A percentile compares a stretch with the other conserved stretches of the same genome.
These are phyloP conservation scores for Gymnopus androsaceus DNA, from an alignment of 1,284 basidiomycete species.

Conservation along the genomic window DNA sequence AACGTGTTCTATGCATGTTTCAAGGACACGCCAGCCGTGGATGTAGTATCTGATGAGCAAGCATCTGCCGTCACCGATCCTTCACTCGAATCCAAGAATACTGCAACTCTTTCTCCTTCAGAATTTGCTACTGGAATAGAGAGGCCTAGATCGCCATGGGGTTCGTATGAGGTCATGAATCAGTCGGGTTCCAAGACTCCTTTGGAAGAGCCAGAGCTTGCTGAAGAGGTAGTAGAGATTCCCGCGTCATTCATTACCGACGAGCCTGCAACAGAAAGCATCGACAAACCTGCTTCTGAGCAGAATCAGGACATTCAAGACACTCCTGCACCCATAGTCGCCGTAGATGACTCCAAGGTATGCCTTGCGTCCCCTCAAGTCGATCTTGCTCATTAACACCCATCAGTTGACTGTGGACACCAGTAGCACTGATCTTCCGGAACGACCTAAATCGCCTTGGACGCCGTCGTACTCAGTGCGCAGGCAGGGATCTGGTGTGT, in stretches of 20 bases:
- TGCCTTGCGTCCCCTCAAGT: too few relatives aligned
- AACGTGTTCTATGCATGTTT: slow-evolving; percentile 7
- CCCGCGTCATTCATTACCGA: not conserved
- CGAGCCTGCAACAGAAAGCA: not conserved
- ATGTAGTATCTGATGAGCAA: not conserved
- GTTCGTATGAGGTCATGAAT: slow-evolving; percentile 9
- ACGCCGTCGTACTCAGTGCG: slow-evolving; percentile 29
- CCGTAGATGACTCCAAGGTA: not conserved
- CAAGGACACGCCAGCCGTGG: not conserved
- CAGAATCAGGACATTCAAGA: not conserved
- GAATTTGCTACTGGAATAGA: not conserved
- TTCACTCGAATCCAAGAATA: not conserved
- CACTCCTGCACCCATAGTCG: not conserved
- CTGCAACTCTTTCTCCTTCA: not conserved
- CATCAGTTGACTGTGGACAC: slow-evolving; percentile 11
- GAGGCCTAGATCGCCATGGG: slow-evolving; percentile 10
- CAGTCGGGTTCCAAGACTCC: not conserved
- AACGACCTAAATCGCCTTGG: slow-evolving; percentile 26
- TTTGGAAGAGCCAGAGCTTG: not conserved
- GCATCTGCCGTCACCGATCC: not conserved
- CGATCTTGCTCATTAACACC: too few relatives aligned
- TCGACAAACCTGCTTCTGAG: not conserved
- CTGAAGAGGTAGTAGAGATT: not conserved
- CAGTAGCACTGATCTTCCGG: slow-evolving; percentile 3
- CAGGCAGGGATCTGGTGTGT: slow-evolving; percentile 19